A percentile compares a stretch with the other conserved stretches of the same genome.
These are phyloP conservation scores for Fusarium graminum DNA, from an alignment of 2,329 filamentous ascomycete species.

Conservation along the genomic window DNA sequence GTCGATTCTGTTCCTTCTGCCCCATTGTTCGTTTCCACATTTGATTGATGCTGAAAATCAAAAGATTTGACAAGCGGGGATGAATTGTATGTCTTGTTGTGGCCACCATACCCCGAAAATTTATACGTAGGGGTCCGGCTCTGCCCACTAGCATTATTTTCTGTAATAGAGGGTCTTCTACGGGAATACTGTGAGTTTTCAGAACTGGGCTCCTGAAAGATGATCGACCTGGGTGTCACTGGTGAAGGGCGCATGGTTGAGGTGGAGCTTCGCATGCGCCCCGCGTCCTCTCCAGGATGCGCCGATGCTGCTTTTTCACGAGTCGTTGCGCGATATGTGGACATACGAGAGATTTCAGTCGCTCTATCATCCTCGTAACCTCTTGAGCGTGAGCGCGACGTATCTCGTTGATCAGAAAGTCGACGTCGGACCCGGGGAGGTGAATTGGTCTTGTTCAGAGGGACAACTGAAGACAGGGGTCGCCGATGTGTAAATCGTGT, in stretches of 20 bases:
- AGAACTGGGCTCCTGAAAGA: constrained; percentile 59
- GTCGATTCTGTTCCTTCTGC: constrained; percentile 85
- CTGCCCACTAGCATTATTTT: constrained; percentile 57
- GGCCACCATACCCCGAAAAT: constrained; percentile 37
- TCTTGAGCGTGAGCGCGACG: constrained; percentile 52
- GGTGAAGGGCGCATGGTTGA: constrained; percentile 59
- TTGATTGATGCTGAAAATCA: constrained; percentile 51
- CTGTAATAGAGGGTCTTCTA: constrained; percentile 62
- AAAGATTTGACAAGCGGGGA: constrained; percentile 67
- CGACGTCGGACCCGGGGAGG: constrained; percentile 66
- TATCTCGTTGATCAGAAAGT: constrained; percentile 69
- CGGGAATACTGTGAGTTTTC: constrained; percentile 51
- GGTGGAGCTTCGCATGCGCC: constrained; percentile 51
- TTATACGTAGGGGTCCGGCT: constrained; percentile 62
- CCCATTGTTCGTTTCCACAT: constrained; percentile 54
- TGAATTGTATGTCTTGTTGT: constrained; percentile 64
- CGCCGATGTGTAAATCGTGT: constrained; percentile 63
- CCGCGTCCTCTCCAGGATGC: constrained; percentile 55
- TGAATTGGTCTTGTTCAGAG: constrained; percentile 62
- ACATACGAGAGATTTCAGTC: constrained; percentile 57
- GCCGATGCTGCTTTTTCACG: constrained; percentile 60
- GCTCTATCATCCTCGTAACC: constrained; percentile 61
- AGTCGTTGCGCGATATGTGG: constrained; percentile 58
- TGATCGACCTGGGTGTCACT: constrained; percentile 63
- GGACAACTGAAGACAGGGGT: constrained; percentile 66